Evolutionary conservation across 345 rosid genomes (phyloP), one percentile per base, ranked within the genome.

Genomic region (Boechera retrofracta): DNA sequence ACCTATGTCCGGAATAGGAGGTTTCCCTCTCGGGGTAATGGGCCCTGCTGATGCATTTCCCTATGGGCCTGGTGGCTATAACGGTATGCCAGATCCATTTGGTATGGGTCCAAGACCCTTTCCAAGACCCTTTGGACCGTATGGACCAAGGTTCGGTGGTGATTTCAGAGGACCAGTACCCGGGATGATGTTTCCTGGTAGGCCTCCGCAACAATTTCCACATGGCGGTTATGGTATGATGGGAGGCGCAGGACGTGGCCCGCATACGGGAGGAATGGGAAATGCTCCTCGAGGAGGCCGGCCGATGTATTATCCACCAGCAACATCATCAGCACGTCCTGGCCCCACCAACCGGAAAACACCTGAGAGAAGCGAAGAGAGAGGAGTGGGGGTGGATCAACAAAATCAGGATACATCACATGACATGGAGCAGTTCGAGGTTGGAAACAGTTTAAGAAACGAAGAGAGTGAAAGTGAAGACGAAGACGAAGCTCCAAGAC

Each of bases 401-500:
- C 78, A 67, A 38, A 87, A 85, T 49, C 85, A 83, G 13, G 91
- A 83, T 38, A 15, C 81, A 21, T 83, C 69, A 15, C 82, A 86
- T 71, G 87, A 80, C 67, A 83, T 86, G 64, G 84, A 84, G 73
- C 87, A 70, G 83, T 86, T 87, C 52, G 82, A 68, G 83, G 86
- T 8, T 51, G 81, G 73, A 53, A 86, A 85, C 80, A 86, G 74
- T 81, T 44, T 85, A 59, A 84, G 87, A 74, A 89, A 91, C 32
- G 88, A 86, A 21, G 97, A 92, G 68, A 79, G 67, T 35, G 82
- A 73, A 39, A 95, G 91, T 41, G 98, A 88, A 77, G 94, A 96
- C n/a, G 98, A 88, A 79, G 94, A 96, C 49, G 97, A 95, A 67
- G 99, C 99, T 66, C 99, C 99, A 6, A 87, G 99, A 84, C 82